These are phyloP conservation scores for Rhodotorula babjevae DNA, from an alignment of 768 basidiomycete genomes.

Conservation along the genomic window DNA sequence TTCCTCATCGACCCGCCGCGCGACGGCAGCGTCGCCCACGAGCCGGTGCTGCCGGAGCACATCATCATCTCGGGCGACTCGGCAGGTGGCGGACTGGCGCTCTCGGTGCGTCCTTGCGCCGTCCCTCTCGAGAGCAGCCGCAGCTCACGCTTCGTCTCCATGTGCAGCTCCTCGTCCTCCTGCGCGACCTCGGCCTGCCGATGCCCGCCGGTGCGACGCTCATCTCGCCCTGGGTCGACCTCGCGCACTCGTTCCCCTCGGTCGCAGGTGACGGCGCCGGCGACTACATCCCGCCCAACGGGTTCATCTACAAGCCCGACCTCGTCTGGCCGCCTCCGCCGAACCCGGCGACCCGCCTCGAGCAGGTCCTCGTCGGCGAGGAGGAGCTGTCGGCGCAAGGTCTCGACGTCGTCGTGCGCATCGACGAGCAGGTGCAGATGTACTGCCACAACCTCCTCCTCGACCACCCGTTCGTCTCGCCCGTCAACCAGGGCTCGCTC, in stretches of 20 bases:
- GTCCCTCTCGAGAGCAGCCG: not conserved
- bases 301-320: constrained; percentile 48
- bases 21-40: constrained; percentile 51
- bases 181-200: constrained; percentile 78
- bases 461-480: constrained; percentile 68
- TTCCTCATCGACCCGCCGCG: constrained; percentile 80
- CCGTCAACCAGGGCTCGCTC: constrained; percentile 68
- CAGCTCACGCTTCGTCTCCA: no score
- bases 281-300: constrained; percentile 39
- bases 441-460: constrained; percentile 77
- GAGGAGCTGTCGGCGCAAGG: constrained; percentile 1
- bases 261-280: constrained; percentile 51
- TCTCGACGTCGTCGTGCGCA: not conserved
- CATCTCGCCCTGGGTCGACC: constrained; percentile 83
- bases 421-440: constrained; percentile 55
- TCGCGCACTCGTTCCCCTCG: constrained; percentile 90
- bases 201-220: constrained; percentile 67
- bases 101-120: constrained; percentile 45
- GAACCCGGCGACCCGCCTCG: constrained; percentile 7
- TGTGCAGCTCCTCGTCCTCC: constrained; percentile 61
- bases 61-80: constrained; percentile 87
- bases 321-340: constrained; percentile 49
- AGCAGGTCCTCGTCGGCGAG: constrained; percentile 17
- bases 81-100: constrained; percentile 79
- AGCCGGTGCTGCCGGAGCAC: constrained; percentile 69